These are phyloP conservation scores for Aspergillus conjunctus DNA, from an alignment of 495 filamentous ascomycete genomes.

Conservation along the genomic window DNA sequence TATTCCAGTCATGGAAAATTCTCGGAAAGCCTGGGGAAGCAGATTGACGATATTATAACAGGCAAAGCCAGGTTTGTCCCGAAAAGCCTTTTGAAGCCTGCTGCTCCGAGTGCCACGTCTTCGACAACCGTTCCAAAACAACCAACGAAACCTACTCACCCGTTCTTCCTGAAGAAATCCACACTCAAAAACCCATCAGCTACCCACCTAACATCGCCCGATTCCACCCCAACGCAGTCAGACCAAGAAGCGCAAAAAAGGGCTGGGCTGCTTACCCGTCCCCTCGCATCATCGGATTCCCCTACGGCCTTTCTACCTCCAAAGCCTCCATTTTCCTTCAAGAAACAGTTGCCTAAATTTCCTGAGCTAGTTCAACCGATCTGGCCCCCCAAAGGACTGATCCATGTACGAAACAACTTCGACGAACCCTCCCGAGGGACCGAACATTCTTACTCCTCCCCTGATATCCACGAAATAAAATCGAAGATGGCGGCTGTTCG, in stretches of 20 bases:
- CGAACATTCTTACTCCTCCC: neutral
- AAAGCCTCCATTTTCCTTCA: slow-evolving; percentile 26
- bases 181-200: slow-evolving; percentile 18
- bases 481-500: slow-evolving; percentile 37
- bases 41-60: slow-evolving; percentile 55
- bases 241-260: neutral
- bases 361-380: slow-evolving; percentile 62
- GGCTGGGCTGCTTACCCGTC: slow-evolving; percentile 7
- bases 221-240: slow-evolving; percentile 17
- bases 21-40: slow-evolving; percentile 37
- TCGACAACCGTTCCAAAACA: slow-evolving; percentile 23
- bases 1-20: slow-evolving; percentile 38
- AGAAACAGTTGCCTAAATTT: slow-evolving; percentile 49
- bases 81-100: slow-evolving; percentile 8
- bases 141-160: slow-evolving; percentile 69
- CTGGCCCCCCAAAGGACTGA: slow-evolving; percentile 70
- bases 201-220: neutral
- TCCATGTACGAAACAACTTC: slow-evolving; percentile 50
- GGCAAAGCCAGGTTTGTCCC: slow-evolving; percentile 24
- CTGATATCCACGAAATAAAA: slow-evolving; percentile 34
- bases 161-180: slow-evolving; percentile 69
- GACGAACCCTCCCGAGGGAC: neutral
- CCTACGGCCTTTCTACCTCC: slow-evolving; percentile 19
- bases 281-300: slow-evolving; percentile 22
- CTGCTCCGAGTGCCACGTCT: slow-evolving; percentile 9